Conservation (phyloP, 352 stramenopile genomes). For the Globisporangium spinosum region DNA sequence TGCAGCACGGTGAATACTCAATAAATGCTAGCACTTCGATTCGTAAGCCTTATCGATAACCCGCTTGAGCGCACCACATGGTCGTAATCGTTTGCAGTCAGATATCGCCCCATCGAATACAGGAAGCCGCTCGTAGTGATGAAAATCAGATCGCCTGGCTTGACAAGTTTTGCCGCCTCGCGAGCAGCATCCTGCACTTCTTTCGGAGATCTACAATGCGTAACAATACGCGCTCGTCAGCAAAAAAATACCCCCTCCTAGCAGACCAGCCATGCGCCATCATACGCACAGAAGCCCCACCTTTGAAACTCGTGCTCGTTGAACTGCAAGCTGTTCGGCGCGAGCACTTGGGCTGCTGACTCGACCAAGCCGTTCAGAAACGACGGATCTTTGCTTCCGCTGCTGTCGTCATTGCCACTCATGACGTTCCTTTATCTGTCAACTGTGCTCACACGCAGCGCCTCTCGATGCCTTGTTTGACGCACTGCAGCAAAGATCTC, state of each 20-base stretch:
- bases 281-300: constrained; percentile 16
- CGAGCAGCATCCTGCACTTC: constrained; percentile 54
- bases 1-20: neutral
- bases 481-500: neutral
- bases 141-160: constrained; percentile 75
- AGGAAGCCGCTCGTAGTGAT: constrained; percentile 72
- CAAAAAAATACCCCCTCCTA: neutral
- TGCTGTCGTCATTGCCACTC: constrained; percentile 2
- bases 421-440: neutral
- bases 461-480: neutral
- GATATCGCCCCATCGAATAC: constrained; percentile 58
- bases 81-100: constrained; percentile 69
- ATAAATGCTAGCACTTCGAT: neutral
- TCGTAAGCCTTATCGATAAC: neutral
- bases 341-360: constrained; percentile 46
- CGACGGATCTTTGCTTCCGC: neutral
- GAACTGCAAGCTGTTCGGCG: constrained; percentile 71
- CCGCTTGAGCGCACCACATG: constrained; percentile 40
- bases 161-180: constrained; percentile 56
- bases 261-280: neutral
- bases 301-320: constrained; percentile 73
- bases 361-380: constrained; percentile 36
- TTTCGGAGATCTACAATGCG: constrained; percentile 38
- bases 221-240: neutral
- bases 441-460: too few relatives aligned